Base-by-base conservation (phyloP, 2,329 filamentous ascomycete species). In the Coniochaeta prunicola region DNA sequence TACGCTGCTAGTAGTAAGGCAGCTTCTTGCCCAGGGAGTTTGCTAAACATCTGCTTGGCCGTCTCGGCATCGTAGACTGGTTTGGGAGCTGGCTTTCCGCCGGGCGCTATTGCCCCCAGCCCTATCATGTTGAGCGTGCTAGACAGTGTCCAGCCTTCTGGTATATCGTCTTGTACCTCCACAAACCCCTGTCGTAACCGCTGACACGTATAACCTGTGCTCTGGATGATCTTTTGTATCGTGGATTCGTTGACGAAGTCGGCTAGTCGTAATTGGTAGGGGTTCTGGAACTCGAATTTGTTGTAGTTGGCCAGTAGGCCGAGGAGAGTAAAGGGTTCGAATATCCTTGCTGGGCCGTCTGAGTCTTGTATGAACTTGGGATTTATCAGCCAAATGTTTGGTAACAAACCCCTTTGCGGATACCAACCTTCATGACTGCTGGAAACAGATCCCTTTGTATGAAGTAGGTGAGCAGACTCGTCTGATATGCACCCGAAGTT, bases 281-380 rank as follows among this genome's bases (percentile, higher is more conserved):
- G 93, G 66, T 99, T 99, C 70, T 96, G 92, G 59, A 96, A 93
- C 73, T 99, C 94, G 69, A 99, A 99, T 73, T 97, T 99, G 81
- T 99, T 97, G 81, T 97, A 97, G 75, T 97, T 99, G 64, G 91
- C 90, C 57, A 99, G 78, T 4, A 97, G 80, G 13, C 93, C 93
- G 21, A 97, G 80, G 10, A 97, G 82, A 15, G 88, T 84, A 64
- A 97, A 92, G 0, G 93, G 89, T 60, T 90, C 84, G 48, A 91
- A 82, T 59, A 84, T 84, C 67, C 81, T 80, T 19, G 79, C 76
- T 34, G 83, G 78, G 26, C 81, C 80, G 61, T 91, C 86, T 50
- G 87, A 83, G 64, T 96, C 91, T 76, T 94, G 89, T 60, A 96
- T 85, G 70, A 92, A 90, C 90, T 67, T 28, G 17, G 26, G 13